Percentiles rank a stretch among this genome's conserved stretches.
Conservation (phyloP, 169 alveolate species). For the Cryptosporidium parvum region DNA sequence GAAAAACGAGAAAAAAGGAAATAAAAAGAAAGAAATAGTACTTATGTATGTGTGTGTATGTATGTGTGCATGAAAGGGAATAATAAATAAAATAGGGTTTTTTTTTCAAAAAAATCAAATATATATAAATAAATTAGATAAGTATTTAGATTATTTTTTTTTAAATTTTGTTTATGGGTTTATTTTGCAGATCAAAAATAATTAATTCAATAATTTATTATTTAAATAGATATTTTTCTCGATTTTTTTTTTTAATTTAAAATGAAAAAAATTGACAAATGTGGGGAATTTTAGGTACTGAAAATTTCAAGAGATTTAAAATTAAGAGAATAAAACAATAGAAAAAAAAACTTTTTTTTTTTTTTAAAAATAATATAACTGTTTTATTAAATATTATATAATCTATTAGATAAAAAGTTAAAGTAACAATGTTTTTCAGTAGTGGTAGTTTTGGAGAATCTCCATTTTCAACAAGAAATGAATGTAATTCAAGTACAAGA, state of each 20-base stretch:
- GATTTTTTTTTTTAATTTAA: not conserved
- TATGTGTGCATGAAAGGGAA: not conserved
- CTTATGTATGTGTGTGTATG: not conserved
- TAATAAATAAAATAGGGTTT: too few relatives aligned
- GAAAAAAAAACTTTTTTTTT: not conserved
- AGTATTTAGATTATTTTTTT: too few relatives aligned
- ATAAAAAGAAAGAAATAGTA: not conserved
- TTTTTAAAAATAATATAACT: not conserved
- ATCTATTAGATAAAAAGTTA: not conserved
- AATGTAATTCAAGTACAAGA: conserved; percentile 37
- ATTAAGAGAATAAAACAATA: not conserved
- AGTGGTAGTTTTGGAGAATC: conserved; percentile 71
- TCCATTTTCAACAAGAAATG: conserved; percentile 68
- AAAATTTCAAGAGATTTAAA: not conserved
- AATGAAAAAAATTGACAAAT: not conserved
- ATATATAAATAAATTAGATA: too few relatives aligned
- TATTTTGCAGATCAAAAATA: too few relatives aligned
- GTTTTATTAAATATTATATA: not conserved
- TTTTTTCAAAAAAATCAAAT: too few relatives aligned
- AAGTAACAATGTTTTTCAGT: conserved; percentile 46
- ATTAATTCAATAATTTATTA: too few relatives aligned
- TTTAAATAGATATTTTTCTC: too few relatives aligned
- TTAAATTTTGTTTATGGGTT: too few relatives aligned
- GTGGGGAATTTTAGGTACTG: conserved; percentile 15
- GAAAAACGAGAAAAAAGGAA: too few relatives aligned